Evolutionary conservation across 1,139 yeast genomes (phyloP), one percentile per base, ranked within the genome.

Genomic region (Scheffersomyces stambukii): DNA sequence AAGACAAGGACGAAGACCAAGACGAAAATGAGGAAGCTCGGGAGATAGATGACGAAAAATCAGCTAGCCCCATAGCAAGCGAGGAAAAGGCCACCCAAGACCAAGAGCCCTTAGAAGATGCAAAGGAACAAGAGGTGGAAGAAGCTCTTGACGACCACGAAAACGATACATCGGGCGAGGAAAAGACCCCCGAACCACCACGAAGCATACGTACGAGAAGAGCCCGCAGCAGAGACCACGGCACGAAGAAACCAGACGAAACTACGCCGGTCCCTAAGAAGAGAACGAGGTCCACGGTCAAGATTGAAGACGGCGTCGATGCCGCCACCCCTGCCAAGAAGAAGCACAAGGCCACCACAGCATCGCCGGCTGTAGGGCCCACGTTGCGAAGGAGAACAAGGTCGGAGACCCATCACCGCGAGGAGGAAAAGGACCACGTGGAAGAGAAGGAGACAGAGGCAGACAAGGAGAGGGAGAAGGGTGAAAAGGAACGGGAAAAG

Each of bases 261-360:
- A n/a, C n/a, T n/a, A 23, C 49, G 5, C 34, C 41, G 6, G 30
- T 32, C 10, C 38, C 52, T 3, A 52, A 53, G 36, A 59, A 58
- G 32, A 41, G 64, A 16, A 55, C 61, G 2, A 41, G 64, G 16
- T 50, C 54, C 1, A 34, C 42, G 4, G 56, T 55, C 7, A 52
- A 47, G 31, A 36, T 48, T 14, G 57, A 48, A 24, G 39, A 33
- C 6, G 47, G 41, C 12, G 32, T 43, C 1, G 26, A 41, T 4
- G 29, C 40, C 3, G 32, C 38, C 4, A 24, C 39, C 8, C 46
- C 43, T 25, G 36, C 45, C 3, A 37, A 36, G 18, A 38, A 33
- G 17, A 38, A 30, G 22, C 23, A 36, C 13, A 32, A 36, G 16
- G 37, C 36, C 5, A 28, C 24, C 3, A 21, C 34, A 3, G 37